Evolutionary conservation across 106 monocot genomes (phyloP).

Genomic region (Alisma plantagoaquatica): DNA sequence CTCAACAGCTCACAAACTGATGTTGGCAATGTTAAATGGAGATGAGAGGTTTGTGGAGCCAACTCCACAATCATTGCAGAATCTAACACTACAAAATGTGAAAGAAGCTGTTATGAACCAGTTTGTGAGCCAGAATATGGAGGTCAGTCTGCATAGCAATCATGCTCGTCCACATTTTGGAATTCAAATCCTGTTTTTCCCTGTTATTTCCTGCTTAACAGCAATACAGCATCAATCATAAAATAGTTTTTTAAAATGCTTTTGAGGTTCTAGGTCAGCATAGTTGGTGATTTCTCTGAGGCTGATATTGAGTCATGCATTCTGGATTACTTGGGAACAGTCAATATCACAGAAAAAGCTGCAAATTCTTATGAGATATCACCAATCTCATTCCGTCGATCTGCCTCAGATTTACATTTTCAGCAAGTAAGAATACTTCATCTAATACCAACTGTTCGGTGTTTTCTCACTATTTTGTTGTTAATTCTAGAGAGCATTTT

Average conservation of each 20-base stretch:
- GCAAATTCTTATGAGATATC: conserved; percentile 10
- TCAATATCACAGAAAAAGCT: conserved; percentile 19
- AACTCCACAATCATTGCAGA: conserved; percentile 75
- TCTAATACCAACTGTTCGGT: no score
- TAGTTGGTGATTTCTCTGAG: conserved; percentile 93
- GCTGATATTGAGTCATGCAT: conserved; percentile 87
- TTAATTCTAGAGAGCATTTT: no score
- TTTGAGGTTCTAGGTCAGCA: conserved; percentile 80
- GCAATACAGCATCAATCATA: no score
- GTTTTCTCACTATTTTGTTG: no score
- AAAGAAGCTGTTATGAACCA: conserved; percentile 97
- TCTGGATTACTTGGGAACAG: conserved; percentile 92
- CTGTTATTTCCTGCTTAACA: conserved; percentile 5
- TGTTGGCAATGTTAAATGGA: conserved; percentile 91
- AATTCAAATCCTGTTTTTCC: background rate
- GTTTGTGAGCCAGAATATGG: conserved; percentile 82
- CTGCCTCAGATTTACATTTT: conserved; percentile 66
- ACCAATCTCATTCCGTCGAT: conserved; percentile 57
- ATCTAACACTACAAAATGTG: conserved; percentile 66
- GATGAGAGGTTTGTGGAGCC: conserved; percentile 98
- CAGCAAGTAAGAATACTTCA: conserved; percentile 84
- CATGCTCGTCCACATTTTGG: background rate
- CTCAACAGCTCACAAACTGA: conserved; percentile 91
- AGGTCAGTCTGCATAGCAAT: conserved; percentile 34
- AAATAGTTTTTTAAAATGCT: no score